phyloP scores from a whole-genome alignment of 169 alveolate species.

The Theileria annulata region DNA sequence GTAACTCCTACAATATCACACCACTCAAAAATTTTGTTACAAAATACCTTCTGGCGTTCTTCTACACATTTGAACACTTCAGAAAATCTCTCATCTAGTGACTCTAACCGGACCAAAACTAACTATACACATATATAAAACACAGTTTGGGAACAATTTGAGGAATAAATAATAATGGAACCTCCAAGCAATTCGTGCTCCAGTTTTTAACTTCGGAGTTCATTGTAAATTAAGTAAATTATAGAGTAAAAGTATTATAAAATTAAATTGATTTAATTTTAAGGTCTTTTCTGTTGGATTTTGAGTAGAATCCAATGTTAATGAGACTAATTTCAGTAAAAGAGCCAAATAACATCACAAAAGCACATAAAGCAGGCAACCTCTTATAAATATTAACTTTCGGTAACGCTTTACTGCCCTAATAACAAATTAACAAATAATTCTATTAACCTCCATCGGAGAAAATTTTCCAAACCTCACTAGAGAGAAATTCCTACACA shows the following conservation, averaged over 20 bases:
- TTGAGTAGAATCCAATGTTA: conserved; percentile 46
- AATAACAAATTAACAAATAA: neutral
- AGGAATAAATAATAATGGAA: neutral
- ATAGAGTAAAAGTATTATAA: neutral
- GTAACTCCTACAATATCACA: neutral
- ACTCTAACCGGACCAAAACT: conserved; percentile 52
- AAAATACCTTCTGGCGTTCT: conserved; percentile 11
- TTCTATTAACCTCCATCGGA: neutral
- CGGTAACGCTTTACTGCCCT: conserved; percentile 64
- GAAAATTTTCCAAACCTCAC: neutral
- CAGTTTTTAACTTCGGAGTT: conserved; percentile 30
- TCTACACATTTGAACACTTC: conserved; percentile 5
- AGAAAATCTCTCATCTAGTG: conserved; percentile 31
- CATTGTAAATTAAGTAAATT: neutral
- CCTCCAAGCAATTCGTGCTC: conserved; percentile 63
- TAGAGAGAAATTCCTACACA: neutral
- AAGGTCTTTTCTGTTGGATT: conserved; percentile 10
- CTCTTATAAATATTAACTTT: conserved; percentile 30
- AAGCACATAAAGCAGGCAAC: conserved; percentile 39
- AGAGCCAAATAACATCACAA: conserved; percentile 53
- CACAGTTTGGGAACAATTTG: neutral
- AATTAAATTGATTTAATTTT: neutral
- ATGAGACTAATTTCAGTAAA: conserved; percentile 44
- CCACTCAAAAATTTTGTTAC: too few relatives aligned
- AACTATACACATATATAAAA: conserved; percentile 2